Conservation (phyloP, 129 eudicot genomes). For the Artemisia argyi region DNA sequence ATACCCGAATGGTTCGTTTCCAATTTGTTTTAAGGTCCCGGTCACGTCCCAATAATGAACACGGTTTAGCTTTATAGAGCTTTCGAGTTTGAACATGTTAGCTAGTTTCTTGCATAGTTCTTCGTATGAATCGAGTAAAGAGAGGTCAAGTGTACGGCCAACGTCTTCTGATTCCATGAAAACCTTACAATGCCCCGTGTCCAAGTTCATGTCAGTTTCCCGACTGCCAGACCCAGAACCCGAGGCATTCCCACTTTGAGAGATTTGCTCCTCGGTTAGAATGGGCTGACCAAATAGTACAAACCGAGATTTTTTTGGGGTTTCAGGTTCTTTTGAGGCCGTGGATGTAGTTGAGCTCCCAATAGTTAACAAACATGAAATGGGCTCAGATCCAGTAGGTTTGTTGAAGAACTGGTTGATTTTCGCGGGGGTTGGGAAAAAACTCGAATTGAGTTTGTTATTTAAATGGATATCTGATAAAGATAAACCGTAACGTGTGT, state of each 20-base stretch:
- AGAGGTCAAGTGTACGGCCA: conserved; percentile 85
- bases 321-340: conserved; percentile 39
- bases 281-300: conserved; percentile 85
- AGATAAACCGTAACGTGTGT: conserved; percentile 77
- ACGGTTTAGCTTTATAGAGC: conserved; percentile 46
- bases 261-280: conserved; percentile 74
- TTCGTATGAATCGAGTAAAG: conserved; percentile 68
- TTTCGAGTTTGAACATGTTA: conserved; percentile 58
- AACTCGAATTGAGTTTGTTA: conserved; percentile 54
- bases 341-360: conserved; percentile 44
- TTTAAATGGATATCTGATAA: conserved; percentile 71
- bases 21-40: conserved; percentile 58
- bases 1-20: conserved; percentile 80
- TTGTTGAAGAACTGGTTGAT: conserved; percentile 18
- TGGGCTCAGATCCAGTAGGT: conserved; percentile 33
- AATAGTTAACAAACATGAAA: conserved; percentile 81
- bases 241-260: conserved; percentile 44
- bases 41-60: conserved; percentile 53
- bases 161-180: conserved; percentile 93
- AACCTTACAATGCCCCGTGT: conserved; percentile 79
- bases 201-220: conserved; percentile 43
- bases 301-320: conserved; percentile 50
- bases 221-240: conserved; percentile 53
- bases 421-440: conserved; percentile 46
- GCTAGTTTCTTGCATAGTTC: conserved; percentile 63